Evolutionary conservation across 768 basidiomycete genomes (phyloP).

Genomic region (Trametes elegans): DNA sequence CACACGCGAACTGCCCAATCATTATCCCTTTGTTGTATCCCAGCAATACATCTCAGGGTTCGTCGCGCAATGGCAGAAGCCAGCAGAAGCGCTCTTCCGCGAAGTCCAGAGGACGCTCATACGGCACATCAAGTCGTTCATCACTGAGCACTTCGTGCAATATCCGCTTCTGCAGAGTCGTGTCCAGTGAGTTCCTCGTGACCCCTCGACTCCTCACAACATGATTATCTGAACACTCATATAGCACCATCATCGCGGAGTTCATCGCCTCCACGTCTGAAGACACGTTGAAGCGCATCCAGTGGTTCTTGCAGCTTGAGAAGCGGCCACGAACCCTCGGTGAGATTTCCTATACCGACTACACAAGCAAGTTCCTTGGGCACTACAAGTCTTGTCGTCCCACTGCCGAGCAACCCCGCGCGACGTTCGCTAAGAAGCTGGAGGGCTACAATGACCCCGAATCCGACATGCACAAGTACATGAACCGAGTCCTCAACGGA

Average conservation of each 20-base stretch:
- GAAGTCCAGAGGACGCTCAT: conserved; percentile 37
- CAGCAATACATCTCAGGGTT: conserved; percentile 45
- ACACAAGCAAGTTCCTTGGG: conserved; percentile 31
- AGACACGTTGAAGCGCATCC: conserved; percentile 39
- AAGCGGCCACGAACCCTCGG: conserved; percentile 48
- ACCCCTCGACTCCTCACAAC: neutral
- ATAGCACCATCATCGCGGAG: conserved; percentile 50
- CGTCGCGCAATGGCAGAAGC: conserved; percentile 47
- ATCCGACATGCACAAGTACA: conserved; percentile 17
- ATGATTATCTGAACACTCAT: neutral
- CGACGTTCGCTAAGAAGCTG: neutral
- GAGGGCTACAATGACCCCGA: neutral
- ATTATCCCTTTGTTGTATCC: conserved; percentile 64
- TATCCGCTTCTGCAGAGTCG: conserved; percentile 49
- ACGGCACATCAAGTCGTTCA: conserved; percentile 40
- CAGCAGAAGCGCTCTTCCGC: conserved; percentile 45
- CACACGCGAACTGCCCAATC: conserved; percentile 67
- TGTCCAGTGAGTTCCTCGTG: conserved; percentile 37
- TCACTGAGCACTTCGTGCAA: conserved; percentile 46
- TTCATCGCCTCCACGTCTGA: conserved; percentile 46
- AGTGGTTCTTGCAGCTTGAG: conserved; percentile 52
- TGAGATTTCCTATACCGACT: conserved; percentile 48
- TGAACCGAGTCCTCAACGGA: conserved; percentile 36
- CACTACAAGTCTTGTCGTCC: conserved; percentile 25
- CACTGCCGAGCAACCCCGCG: conserved; percentile 9